Percentiles rank a stretch among this genome's conserved stretches.
phyloP scores from a whole-genome alignment of 176 grass and related monocot species.

The Thalia dealbata region DNA sequence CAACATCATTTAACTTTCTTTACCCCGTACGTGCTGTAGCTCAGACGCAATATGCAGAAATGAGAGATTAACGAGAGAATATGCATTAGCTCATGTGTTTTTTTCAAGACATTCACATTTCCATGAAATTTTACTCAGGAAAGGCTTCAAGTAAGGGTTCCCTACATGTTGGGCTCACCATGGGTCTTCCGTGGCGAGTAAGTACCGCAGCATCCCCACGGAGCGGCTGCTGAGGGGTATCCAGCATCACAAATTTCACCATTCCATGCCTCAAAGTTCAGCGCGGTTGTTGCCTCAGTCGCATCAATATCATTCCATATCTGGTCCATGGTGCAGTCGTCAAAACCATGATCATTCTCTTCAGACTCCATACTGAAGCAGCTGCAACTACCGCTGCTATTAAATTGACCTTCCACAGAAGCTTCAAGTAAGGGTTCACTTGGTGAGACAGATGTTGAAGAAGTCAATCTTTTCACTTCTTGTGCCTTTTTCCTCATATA shows the following conservation, averaged over 20 bases:
- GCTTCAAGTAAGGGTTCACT: not conserved
- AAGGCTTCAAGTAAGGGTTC: no score
- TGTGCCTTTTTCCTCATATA: slow-evolving; percentile 72
- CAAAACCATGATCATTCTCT: slow-evolving; percentile 4
- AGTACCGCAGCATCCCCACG: slow-evolving; percentile 50
- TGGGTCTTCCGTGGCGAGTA: slow-evolving; percentile 70
- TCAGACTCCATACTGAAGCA: no score
- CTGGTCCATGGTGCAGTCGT: slow-evolving; percentile 36
- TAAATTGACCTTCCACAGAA: not conserved
- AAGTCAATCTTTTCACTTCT: slow-evolving; percentile 14
- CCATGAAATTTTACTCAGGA: no score
- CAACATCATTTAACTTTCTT: no score
- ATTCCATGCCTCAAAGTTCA: slow-evolving; percentile 30
- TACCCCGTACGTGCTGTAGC: no score
- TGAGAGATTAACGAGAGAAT: no score
- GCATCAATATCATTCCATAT: slow-evolving; percentile 66
- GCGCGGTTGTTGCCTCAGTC: slow-evolving; percentile 1
- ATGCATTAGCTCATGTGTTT: no score
- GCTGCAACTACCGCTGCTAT: no score
- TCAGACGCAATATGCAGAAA: no score
- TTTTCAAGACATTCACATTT: no score
- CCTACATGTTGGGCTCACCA: slow-evolving; percentile 21
- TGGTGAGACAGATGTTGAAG: not conserved
- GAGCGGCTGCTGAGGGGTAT: slow-evolving; percentile 23
- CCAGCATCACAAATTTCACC: no score